phyloP scores from a whole-genome alignment of 768 basidiomycete genomes.

The Boletus rufocinnamomeus region DNA sequence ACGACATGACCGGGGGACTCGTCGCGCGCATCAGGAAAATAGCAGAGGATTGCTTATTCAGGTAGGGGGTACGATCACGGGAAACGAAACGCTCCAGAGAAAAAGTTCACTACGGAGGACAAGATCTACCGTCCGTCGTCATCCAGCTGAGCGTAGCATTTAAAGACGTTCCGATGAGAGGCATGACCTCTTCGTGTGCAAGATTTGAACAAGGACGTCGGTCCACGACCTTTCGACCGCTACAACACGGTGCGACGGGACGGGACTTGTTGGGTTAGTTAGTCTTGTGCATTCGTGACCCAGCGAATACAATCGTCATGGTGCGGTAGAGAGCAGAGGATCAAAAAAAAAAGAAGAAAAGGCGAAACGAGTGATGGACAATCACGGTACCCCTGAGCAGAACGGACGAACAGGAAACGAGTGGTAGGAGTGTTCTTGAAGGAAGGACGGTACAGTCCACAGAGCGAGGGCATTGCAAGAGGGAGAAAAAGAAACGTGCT shows the following conservation, averaged over 20 bases:
- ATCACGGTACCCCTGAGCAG: neutral
- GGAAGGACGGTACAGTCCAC: neutral
- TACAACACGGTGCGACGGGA: neutral
- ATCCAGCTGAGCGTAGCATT: no score
- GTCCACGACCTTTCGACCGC: neutral
- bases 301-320: neutral
- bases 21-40: no score
- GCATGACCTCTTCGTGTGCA: neutral
- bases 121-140: no score
- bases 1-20: conserved; percentile 72
- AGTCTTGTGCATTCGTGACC: neutral
- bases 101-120: no score
- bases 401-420: neutral
- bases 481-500: neutral
- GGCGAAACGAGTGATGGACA: no score
- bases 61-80: no score
- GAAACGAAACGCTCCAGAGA: no score
- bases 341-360: no score
- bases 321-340: neutral
- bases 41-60: no score
- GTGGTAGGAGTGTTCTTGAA: neutral
- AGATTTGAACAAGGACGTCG: neutral
- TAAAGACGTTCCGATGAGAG: neutral
- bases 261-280: neutral
- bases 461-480: neutral